Base-by-base conservation (phyloP, 768 basidiomycete genomes). In the Zangia roseola region DNA sequence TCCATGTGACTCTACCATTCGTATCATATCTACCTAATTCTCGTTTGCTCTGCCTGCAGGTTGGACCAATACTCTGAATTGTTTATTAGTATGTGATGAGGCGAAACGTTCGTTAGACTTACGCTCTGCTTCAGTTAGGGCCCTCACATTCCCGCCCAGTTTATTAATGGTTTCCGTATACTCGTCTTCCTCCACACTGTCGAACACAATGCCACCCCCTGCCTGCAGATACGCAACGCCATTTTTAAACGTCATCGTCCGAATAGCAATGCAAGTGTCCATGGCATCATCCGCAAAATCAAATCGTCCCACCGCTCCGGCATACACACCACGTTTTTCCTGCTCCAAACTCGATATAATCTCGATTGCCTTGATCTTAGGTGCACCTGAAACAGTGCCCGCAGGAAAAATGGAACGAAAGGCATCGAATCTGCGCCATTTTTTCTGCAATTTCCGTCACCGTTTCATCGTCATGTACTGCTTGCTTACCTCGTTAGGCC, bases 391-490 rank as follows among this genome's bases (percentile, higher is more conserved):
- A 21, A 99, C 97, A 3, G 97, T 99, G 0, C 97, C 97, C 16
- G 95, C 94, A 2, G 97, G 97, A 75, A 99, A 98, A 55, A 99
- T 98, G 20, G 95, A 97, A 10, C 95, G 83, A 80, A 99, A 98
- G 0, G 97, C 97, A 65, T 98, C 95, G 62, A 97, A 99, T 56
- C 94, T 94, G 56, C 3, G 6, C 24, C 21, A 34, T 34, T 36
- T 52, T 35, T 42, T 19, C 42, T 41, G 19, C 43, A 46, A 42
- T 17, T 47, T 53, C 16, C 2, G 49, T 47, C 20, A 52, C 17
- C 47, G 45, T 12, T 23, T 47, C 37, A 21, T 14, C 28, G 33
- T 12, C 31, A 24, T 17, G 49, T 20, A 14, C 4, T 30, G 53
- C 70, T 31, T 39, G 19, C 43, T 48, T 40, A 93, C 94, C 95